Conservation (phyloP, 2,329 filamentous ascomycete species). For the Pestalotiopsis sp. region DNA sequence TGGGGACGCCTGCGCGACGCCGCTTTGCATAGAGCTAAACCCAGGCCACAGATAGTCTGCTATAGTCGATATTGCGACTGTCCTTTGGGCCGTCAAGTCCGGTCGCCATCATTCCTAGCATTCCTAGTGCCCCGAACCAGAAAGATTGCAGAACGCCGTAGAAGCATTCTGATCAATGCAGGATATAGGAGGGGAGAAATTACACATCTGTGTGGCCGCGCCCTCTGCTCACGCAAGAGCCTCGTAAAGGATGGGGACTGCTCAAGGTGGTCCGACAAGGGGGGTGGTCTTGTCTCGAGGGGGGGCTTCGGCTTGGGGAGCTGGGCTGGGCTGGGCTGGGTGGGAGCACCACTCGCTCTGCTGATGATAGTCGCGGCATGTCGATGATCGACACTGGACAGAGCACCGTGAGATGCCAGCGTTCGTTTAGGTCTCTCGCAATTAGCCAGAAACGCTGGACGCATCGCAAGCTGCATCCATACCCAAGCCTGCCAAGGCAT, state of each 20-base stretch:
- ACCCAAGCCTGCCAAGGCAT: not conserved
- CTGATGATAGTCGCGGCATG: not conserved
- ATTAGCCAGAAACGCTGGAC: not conserved
- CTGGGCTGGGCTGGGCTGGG: not conserved
- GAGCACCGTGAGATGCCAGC: not conserved
- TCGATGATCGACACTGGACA: not conserved
- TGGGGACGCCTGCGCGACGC: constrained; percentile 1
- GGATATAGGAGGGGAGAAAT: constrained; percentile 1
- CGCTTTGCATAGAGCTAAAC: not conserved
- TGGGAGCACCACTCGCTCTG: not conserved
- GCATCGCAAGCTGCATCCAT: not conserved
- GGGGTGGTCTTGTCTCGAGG: too few relatives aligned
- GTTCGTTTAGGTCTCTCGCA: not conserved
- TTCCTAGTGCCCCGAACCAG: not conserved
- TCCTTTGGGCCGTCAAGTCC: not conserved
- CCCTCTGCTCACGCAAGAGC: not conserved
- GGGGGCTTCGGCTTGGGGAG: not conserved
- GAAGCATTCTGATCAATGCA: not conserved
- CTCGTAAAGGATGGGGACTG: not conserved
- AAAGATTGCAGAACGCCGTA: constrained; percentile 4
- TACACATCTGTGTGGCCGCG: not conserved
- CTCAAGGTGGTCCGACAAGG: too few relatives aligned
- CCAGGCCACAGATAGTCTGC: not conserved
- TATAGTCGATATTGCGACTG: constrained; percentile 5
- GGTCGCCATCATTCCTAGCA: not conserved